Evolutionary conservation across 2,329 filamentous ascomycete species (phyloP), one percentile per base, ranked within the genome.

Genomic region (Aspergillus sp.): DNA sequence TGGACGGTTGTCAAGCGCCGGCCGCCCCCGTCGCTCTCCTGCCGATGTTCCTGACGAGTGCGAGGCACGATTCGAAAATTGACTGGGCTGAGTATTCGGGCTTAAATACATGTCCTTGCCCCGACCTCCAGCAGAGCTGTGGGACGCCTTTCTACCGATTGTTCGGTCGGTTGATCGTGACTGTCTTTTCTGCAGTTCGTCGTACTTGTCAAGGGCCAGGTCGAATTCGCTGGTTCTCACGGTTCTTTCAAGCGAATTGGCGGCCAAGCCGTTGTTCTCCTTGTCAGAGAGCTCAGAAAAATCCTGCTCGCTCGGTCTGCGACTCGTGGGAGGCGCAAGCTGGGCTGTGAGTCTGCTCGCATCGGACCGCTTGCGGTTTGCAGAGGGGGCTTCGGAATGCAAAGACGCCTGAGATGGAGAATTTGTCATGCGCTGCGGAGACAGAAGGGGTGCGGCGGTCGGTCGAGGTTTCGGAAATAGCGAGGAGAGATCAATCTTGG

Each of bases 381-480:
- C 41, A 5, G 41, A 33, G 5, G 58, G 49, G 10, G 42, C 39
- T 30, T 63, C 61, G 4, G 58, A 58, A 12, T 33, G 37, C 4
- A 55, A 39, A 4, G 57, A 61, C 19, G 61, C 49, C 2, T 59
- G 52, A 8, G 61, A 63, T 0, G 61, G 61, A 1, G 61, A 64
- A 19, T 53, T 42, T 15, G 57, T 58, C 48, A 63, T 50, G 15
- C 60, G 54, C 24, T 63, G 58, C 11, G 61, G 61, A n/a, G 61
- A 65, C 12, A 63, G 45, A 16, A 63, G 51, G 17, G 57, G 58
- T 13, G 45, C 42, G 4, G 46, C 33, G 8, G 41, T 39, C 25
- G 52, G 45, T 25, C 52, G 52, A 2, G 61, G 60, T 38, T 57
- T 63, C 5, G 61, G 61, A 36, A 64, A 64, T 11, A 65, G 45